These are phyloP conservation scores for Sporothrix globosa DNA, from an alignment of 2,329 filamentous ascomycete genomes.

Conservation along the genomic window DNA sequence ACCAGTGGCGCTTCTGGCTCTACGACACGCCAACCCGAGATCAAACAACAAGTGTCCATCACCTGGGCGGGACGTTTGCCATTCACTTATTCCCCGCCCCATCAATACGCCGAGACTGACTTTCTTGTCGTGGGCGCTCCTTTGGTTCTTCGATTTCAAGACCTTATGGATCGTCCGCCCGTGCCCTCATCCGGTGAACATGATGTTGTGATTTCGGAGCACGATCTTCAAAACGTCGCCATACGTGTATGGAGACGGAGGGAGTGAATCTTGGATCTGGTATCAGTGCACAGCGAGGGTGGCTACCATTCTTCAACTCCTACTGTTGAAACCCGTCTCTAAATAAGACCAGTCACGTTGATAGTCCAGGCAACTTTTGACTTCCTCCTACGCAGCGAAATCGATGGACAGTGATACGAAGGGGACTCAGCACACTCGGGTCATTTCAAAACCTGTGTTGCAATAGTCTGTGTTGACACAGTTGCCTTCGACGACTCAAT, in stretches of 20 bases:
- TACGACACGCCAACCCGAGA: background rate
- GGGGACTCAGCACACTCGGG: too few relatives aligned
- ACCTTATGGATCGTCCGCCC: background rate
- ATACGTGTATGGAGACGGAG: background rate
- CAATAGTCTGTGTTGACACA: too few relatives aligned
- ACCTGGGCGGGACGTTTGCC: background rate
- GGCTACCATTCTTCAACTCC: too few relatives aligned
- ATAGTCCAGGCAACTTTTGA: too few relatives aligned
- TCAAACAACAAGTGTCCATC: background rate
- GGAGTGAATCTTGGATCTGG: background rate
- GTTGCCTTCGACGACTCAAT: too few relatives aligned
- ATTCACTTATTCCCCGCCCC: background rate
- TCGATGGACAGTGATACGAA: too few relatives aligned
- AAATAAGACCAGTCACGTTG: too few relatives aligned
- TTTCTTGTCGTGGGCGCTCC: background rate
- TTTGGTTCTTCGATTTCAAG: background rate
- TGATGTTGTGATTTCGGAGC: background rate
- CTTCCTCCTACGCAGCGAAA: too few relatives aligned
- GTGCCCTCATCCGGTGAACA: background rate
- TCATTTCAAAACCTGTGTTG: too few relatives aligned
- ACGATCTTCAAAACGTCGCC: background rate
- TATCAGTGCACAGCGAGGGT: too few relatives aligned
- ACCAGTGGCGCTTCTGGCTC: background rate
- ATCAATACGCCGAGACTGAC: background rate
- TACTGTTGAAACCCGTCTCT: too few relatives aligned